Evolutionary conservation across 2,329 filamentous ascomycete species (phyloP).

Genomic region (Fusarium kyushuense): DNA sequence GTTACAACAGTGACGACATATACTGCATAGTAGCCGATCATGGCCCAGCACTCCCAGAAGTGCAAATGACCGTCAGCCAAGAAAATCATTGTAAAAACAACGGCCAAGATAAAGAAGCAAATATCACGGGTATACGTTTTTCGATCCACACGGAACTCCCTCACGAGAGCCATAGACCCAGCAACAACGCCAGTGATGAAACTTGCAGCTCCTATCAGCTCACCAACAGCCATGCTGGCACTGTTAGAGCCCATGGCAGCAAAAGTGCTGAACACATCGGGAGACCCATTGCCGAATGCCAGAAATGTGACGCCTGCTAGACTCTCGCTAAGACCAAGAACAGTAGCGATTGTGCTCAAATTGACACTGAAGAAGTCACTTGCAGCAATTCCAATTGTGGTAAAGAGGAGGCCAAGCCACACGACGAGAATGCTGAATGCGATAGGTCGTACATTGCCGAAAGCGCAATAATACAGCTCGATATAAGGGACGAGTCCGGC

Average conservation of each 20-base stretch:
- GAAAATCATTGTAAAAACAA: conserved; percentile 88
- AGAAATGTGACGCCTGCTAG: conserved; percentile 96
- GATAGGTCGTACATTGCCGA: conserved; percentile 75
- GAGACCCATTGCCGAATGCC: conserved; percentile 96
- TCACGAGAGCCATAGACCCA: conserved; percentile 96
- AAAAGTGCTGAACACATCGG: conserved; percentile 98
- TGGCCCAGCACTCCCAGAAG: conserved; percentile 88
- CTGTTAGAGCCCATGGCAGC: conserved; percentile 97
- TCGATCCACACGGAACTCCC: conserved; percentile 90
- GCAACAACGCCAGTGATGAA: conserved; percentile 98
- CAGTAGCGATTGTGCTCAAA: conserved; percentile 88
- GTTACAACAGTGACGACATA: conserved; percentile 89
- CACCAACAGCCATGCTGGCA: conserved; percentile 94
- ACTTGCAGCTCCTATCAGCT: conserved; percentile 91
- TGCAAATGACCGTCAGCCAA: conserved; percentile 85
- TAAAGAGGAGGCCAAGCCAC: conserved; percentile 93
- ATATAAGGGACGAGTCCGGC: conserved; percentile 91
- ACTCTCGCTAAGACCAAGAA: conserved; percentile 94
- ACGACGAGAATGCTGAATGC: conserved; percentile 82
- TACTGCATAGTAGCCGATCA: conserved; percentile 92
- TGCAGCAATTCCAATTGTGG: conserved; percentile 95
- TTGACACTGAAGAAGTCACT: conserved; percentile 99
- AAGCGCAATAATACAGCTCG: conserved; percentile 87
- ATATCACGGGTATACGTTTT: conserved; percentile 94
- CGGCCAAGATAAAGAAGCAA: conserved; percentile 88